A percentile compares a stretch with the other conserved stretches of the same genome.
Conservation (phyloP, 1,139 yeast genomes). For the Sugiyamaella japonica region DNA sequence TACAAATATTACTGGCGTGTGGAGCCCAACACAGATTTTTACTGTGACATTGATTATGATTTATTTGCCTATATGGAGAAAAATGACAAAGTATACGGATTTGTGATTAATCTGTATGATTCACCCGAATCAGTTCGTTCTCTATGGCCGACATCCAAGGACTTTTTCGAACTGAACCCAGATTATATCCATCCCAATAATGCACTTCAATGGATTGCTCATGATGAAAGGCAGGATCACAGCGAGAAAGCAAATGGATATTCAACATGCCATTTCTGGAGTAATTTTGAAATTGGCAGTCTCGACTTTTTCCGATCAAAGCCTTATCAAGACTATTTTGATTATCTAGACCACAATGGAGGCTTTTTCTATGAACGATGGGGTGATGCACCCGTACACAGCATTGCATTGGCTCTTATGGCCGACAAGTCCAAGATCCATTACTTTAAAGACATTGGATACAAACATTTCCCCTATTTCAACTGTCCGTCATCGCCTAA, state of each 20-base stretch:
- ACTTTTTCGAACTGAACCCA: conserved; percentile 56
- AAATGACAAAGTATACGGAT: conserved; percentile 67
- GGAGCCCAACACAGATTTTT: conserved; percentile 73
- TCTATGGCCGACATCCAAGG: conserved; percentile 68
- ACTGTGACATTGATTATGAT: conserved; percentile 68
- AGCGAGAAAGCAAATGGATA: conserved; percentile 59
- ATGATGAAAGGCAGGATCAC: conserved; percentile 47
- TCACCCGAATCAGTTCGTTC: conserved; percentile 60
- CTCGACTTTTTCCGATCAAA: conserved; percentile 74
- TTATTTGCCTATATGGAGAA: conserved; percentile 71
- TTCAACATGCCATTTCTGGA: conserved; percentile 88
- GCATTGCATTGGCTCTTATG: conserved; percentile 71
- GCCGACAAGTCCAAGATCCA: conserved; percentile 69
- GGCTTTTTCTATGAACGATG: conserved; percentile 85
- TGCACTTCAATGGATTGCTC: conserved; percentile 72
- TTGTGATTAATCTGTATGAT: conserved; percentile 66
- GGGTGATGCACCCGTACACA: conserved; percentile 93
- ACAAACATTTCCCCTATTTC: conserved; percentile 67
- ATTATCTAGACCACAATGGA: conserved; percentile 64
- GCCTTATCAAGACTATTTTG: conserved; percentile 64
- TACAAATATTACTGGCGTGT: conserved; percentile 74
- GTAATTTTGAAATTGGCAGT: conserved; percentile 78
- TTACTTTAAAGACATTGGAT: conserved; percentile 89
- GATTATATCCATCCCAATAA: conserved; percentile 65
- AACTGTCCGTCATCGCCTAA: conserved; percentile 61